A percentile compares a stretch with the other conserved stretches of the same genome.
phyloP scores from a whole-genome alignment of 352 stramenopile genomes.

The Saprolegnia diclina region DNA sequence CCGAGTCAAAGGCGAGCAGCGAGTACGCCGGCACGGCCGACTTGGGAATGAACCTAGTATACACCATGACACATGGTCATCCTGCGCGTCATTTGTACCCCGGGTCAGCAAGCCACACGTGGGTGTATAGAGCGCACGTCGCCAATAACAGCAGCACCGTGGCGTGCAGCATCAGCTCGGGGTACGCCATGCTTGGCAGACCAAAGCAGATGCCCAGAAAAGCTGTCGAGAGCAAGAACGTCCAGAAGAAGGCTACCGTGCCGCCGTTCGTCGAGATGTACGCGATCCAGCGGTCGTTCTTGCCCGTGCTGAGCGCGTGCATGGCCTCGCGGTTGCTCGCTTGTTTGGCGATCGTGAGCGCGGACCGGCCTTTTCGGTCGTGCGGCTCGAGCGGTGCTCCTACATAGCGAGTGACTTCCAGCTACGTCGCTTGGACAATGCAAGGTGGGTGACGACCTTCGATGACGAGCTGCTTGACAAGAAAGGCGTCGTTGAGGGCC shows the following conservation, averaged over 20 bases:
- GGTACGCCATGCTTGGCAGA: slow-evolving; percentile 39
- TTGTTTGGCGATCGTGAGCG: slow-evolving; percentile 68
- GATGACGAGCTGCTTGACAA: slow-evolving; percentile 78
- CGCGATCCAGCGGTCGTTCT: slow-evolving; percentile 54
- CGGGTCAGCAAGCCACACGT: slow-evolving; percentile 73
- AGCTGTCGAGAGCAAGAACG: slow-evolving; percentile 46
- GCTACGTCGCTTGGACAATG: background rate
- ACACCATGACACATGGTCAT: no score
- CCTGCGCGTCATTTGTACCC: no score
- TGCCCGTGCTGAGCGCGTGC: slow-evolving; percentile 53
- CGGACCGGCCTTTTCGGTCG: slow-evolving; percentile 66
- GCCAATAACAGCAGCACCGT: slow-evolving; percentile 37
- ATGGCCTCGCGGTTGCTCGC: slow-evolving; percentile 62
- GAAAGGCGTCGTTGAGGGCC: slow-evolving; percentile 67
- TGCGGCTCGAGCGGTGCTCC: slow-evolving; percentile 51
- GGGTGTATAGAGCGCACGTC: slow-evolving; percentile 62
- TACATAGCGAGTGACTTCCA: background rate
- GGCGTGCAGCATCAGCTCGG: slow-evolving; percentile 30
- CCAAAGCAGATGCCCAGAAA: slow-evolving; percentile 49
- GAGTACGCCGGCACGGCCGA: slow-evolving; percentile 58
- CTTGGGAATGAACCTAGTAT: slow-evolving; percentile 37
- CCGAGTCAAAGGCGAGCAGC: slow-evolving; percentile 62
- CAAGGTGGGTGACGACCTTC: slow-evolving; percentile 37
- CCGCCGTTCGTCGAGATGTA: slow-evolving; percentile 54
- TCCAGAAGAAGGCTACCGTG: slow-evolving; percentile 67